These are phyloP conservation scores for Hygrophila difformis DNA, from an alignment of 257 asterid species.

Conservation along the genomic window DNA sequence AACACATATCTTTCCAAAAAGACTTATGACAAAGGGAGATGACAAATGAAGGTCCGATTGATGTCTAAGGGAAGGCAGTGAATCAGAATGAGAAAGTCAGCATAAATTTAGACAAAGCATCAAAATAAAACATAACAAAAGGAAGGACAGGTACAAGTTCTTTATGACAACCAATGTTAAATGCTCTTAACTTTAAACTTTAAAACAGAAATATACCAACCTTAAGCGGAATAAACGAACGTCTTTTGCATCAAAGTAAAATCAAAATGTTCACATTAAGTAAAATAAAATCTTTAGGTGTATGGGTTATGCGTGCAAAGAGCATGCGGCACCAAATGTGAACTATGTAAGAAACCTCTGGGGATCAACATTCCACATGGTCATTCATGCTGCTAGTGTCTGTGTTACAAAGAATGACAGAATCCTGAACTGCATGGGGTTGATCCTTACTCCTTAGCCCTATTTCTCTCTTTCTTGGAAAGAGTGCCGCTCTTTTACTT, in stretches of 20 bases:
- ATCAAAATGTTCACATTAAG: too few relatives aligned
- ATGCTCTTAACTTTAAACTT: too few relatives aligned
- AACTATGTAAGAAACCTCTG: neutral
- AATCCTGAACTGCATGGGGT: neutral
- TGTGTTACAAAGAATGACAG: slow-evolving; percentile 2
- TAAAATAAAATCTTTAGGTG: too few relatives aligned
- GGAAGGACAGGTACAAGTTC: too few relatives aligned
- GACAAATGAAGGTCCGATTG: neutral
- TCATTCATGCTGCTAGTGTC: slow-evolving; percentile 5
- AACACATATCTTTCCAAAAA: neutral
- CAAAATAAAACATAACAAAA: neutral
- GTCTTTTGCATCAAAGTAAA: too few relatives aligned
- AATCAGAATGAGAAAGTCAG: slow-evolving; percentile 5
- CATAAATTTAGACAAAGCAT: neutral
- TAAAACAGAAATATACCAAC: too few relatives aligned
- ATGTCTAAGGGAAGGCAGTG: neutral
- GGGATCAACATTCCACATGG: neutral
- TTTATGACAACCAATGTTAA: too few relatives aligned
- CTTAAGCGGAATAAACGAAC: too few relatives aligned
- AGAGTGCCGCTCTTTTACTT: neutral
- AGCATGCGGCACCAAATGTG: too few relatives aligned
- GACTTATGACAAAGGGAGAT: neutral
- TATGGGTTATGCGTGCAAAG: too few relatives aligned
- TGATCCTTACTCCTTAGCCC: neutral
- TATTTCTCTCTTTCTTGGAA: neutral